Evolutionary conservation across 2,329 filamentous ascomycete genomes (phyloP), one percentile per base, ranked within the genome.

Genomic region (Tympanopsis confertula): DNA sequence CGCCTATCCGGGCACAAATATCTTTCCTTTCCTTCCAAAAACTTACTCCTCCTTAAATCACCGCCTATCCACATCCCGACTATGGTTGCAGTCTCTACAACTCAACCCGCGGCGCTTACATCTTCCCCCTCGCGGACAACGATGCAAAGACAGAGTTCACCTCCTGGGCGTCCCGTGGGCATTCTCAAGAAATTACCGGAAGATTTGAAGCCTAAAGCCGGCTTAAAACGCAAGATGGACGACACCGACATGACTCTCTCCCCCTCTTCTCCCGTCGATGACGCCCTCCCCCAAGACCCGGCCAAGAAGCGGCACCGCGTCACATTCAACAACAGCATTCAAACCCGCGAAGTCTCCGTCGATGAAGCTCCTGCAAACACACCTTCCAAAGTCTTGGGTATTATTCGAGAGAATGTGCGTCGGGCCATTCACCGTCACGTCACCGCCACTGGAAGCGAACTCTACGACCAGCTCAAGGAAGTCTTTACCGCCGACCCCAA

Each of bases 401-500:
- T 33, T 13, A 15, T 33, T 33, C 30, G 30, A 7, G 30, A 33
- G 17, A 15, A 33, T 12, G 30, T 33, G 7, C 30, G 30, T 15
- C 10, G 30, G 17, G 30, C 30, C 15, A 10, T 33, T 18, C 30
- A 33, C 10, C 30, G 30, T 13, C 30, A 33, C 17, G 15, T 33
- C 30, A 12, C 30, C 7, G 30, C 10, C 7, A 33, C 30, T 19
- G 68, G 74, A 39, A 71, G 74, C 41, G 70, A 74, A 43, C 71
- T 69, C 24, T 79, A 78, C 53, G 69, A 78, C 44, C 63, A 61
- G n/a, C 56, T 80, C 36, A 78, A 77, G 50, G 67, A 74, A 37
- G 58, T 74, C 4, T 76, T 81, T 39, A 57, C 61, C 38, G 66
- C 66, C 42, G 68, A 71, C 42, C 62, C 60, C 40, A 61, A 61